These are phyloP conservation scores for Paraphoma chrysanthemicola DNA, from an alignment of 2,329 filamentous ascomycete genomes.

Conservation along the genomic window DNA sequence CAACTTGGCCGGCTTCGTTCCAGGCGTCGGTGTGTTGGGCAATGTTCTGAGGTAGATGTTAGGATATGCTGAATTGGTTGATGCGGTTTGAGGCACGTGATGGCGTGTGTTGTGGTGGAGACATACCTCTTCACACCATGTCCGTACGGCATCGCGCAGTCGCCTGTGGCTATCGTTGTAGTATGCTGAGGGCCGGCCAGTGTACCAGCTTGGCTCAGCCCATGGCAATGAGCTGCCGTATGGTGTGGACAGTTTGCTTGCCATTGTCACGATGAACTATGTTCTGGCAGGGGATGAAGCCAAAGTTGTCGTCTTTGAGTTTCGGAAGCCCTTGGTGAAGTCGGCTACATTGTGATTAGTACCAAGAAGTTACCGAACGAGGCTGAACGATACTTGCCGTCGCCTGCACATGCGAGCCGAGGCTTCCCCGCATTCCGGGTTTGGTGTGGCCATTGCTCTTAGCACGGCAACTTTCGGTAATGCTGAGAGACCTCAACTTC, in stretches of 20 bases:
- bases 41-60: slow-evolving; percentile 25
- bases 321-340: neutral
- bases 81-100: neutral
- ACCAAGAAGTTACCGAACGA: neutral
- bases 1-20: slow-evolving; percentile 33
- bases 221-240: slow-evolving; percentile 40
- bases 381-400: neutral
- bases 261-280: slow-evolving; percentile 7
- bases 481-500: neutral
- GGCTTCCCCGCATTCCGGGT: slow-evolving; percentile 2
- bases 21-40: slow-evolving; percentile 34
- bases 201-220: slow-evolving; percentile 41
- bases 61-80: neutral
- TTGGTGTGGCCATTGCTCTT: neutral
- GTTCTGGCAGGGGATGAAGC: neutral
- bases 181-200: slow-evolving; percentile 40
- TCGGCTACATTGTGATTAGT: slow-evolving; percentile 1
- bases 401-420: slow-evolving; percentile 1
- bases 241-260: slow-evolving; percentile 16
- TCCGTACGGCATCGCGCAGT: slow-evolving; percentile 36
- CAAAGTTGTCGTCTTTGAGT: neutral
- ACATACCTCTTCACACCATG: slow-evolving; percentile 38
- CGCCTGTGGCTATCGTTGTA: slow-evolving; percentile 39
- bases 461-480: slow-evolving; percentile 1
- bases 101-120: neutral